Evolutionary conservation across 305 asterid genomes (phyloP).

Genomic region (Fraxinus platypoda): DNA sequence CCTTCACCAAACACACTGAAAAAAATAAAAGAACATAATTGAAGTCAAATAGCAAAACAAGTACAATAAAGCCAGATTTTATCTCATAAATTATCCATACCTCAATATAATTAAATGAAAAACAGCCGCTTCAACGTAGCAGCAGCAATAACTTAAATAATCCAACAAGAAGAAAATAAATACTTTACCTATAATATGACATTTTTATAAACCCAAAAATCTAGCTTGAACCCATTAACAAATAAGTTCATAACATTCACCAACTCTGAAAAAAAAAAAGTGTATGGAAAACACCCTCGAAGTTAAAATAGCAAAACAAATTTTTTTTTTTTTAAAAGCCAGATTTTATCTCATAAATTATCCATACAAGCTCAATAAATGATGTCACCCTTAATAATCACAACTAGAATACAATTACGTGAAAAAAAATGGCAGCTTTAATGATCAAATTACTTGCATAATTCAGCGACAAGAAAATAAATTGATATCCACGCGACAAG

Average conservation of each 20-base stretch:
- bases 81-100: neutral
- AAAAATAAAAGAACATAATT: neutral
- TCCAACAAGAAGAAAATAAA: neutral
- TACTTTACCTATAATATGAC: neutral
- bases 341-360: neutral
- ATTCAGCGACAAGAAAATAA: neutral
- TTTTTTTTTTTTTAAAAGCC: neutral
- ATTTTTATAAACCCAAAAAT: neutral
- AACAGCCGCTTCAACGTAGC: neutral
- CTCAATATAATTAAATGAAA: neutral
- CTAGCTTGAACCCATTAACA: neutral
- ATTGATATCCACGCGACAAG: neutral
- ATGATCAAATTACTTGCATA: neutral
- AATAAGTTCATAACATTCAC: neutral
- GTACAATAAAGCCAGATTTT: constrained; percentile 1
- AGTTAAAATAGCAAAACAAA: neutral
- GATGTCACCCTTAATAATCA: neutral
- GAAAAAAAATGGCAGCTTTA: neutral
- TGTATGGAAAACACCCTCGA: neutral
- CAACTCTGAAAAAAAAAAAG: too few relatives aligned
- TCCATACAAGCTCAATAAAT: constrained; percentile 12
- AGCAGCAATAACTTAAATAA: neutral
- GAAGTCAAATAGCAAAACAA: constrained; percentile 15
- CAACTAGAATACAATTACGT: neutral
- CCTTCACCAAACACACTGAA: neutral